phyloP scores from a whole-genome alignment of 2,329 filamentous ascomycete genomes.

The Atkinsonella texensis region DNA sequence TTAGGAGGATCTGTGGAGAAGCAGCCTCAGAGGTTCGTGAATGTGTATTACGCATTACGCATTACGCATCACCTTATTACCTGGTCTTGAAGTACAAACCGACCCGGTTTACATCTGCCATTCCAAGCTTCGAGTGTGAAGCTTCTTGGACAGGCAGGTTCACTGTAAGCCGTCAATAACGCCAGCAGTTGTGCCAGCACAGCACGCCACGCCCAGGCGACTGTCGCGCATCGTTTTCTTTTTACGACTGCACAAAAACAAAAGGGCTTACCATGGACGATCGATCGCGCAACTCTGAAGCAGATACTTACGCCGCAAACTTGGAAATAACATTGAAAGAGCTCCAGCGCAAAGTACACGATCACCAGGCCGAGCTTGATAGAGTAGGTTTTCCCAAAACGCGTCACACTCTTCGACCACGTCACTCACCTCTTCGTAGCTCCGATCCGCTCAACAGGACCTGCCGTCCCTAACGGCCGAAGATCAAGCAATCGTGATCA shows the following conservation, averaged over 20 bases:
- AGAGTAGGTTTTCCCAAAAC: conserved; percentile 22
- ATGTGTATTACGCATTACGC: too few species aligned
- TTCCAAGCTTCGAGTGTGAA: too few species aligned
- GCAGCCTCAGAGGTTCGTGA: too few species aligned
- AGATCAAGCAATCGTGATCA: conserved; percentile 35
- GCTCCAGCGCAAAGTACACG: conserved; percentile 45
- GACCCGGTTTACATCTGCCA: too few species aligned
- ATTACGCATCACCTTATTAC: too few species aligned
- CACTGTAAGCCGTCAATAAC: too few species aligned
- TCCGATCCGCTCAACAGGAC: conserved; percentile 15
- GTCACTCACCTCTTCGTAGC: conserved; percentile 10
- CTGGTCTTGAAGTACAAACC: too few species aligned
- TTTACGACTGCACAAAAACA: background rate
- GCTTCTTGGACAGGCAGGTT: too few species aligned
- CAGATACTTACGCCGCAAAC: conserved; percentile 27
- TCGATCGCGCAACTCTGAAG: conserved; percentile 13
- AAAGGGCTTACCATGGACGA: conserved; percentile 13
- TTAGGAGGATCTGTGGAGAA: too few species aligned
- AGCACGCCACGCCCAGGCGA: background rate
- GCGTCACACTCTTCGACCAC: background rate
- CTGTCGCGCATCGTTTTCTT: background rate
- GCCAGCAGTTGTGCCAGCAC: too few species aligned
- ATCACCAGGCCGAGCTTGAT: conserved; percentile 39
- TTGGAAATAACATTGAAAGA: conserved; percentile 57
- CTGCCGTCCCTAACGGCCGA: conserved; percentile 15